Evolutionary conservation across 2,329 filamentous ascomycete species (phyloP).

Genomic region (Apiospora marii): DNA sequence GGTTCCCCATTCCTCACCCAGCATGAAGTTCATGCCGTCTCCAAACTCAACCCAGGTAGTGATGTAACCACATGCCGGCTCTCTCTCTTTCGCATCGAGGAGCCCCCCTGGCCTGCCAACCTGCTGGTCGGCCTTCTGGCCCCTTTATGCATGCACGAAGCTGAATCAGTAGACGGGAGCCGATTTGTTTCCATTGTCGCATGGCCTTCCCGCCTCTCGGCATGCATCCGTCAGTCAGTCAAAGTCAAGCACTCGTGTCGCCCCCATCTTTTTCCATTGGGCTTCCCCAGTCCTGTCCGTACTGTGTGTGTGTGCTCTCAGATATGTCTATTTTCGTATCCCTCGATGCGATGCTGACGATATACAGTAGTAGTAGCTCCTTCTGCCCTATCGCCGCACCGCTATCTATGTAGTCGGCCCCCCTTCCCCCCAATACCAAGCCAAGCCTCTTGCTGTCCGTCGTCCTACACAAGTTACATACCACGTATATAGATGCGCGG

Average conservation of each 20-base stretch:
- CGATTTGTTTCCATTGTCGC: not conserved
- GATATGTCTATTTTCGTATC: constrained; percentile 10
- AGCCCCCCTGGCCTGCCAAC: not conserved
- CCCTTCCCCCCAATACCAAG: not conserved
- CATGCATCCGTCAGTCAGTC: not conserved
- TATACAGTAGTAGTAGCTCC: not conserved
- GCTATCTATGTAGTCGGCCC: not conserved
- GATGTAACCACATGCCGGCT: constrained; percentile 1
- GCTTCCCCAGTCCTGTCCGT: not conserved
- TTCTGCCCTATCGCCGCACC: not conserved
- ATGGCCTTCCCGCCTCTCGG: not conserved
- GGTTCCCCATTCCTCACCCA: constrained; percentile 11
- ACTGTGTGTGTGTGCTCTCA: not conserved
- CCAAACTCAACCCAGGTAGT: constrained; percentile 11
- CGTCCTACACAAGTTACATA: not conserved
- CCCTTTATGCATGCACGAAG: constrained; percentile 15
- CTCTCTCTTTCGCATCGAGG: not conserved
- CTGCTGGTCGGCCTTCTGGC: not conserved
- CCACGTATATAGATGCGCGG: not conserved
- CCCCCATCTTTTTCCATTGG: not conserved
- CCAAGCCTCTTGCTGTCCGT: not conserved
- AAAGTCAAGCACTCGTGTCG: not conserved
- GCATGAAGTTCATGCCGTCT: constrained; percentile 17
- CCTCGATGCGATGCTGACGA: not conserved
- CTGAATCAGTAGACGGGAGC: constrained; percentile 16